phyloP scores from a whole-genome alignment of 2,329 filamentous ascomycete species.

The Cladosporium velox region DNA sequence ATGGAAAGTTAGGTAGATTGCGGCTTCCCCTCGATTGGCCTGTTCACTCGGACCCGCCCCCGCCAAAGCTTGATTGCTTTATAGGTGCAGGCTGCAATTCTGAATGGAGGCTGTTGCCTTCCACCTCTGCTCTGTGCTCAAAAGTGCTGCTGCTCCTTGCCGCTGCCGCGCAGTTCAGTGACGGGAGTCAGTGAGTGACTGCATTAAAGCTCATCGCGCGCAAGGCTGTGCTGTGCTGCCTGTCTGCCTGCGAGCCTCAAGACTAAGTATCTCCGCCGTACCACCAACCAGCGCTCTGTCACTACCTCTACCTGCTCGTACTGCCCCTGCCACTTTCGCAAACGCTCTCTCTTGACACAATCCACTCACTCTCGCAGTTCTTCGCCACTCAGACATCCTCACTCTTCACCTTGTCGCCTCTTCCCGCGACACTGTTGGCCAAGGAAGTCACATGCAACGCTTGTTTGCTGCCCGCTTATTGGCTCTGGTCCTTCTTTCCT shows the following conservation, averaged over 20 bases:
- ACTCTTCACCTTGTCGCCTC: neutral
- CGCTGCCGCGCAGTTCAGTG: neutral
- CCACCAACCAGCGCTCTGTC: neutral
- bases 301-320: too few species aligned
- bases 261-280: neutral
- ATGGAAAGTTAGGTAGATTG: constrained; percentile 4
- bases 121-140: neutral
- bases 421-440: neutral
- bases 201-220: neutral
- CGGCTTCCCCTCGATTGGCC: neutral
- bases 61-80: neutral
- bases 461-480: neutral
- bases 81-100: constrained; percentile 2
- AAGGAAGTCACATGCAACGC: neutral
- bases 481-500: neutral
- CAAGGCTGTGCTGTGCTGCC: too few species aligned
- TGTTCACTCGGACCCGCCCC: neutral
- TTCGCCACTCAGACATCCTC: neutral
- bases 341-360: neutral
- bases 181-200: neutral
- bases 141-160: neutral
- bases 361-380: neutral
- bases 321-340: neutral
- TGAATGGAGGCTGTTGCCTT: constrained; percentile 5
- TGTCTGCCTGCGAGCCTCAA: constrained; percentile 3